Conservation (phyloP, 805 yeast genomes). For the Yarrowia deformans region DNA sequence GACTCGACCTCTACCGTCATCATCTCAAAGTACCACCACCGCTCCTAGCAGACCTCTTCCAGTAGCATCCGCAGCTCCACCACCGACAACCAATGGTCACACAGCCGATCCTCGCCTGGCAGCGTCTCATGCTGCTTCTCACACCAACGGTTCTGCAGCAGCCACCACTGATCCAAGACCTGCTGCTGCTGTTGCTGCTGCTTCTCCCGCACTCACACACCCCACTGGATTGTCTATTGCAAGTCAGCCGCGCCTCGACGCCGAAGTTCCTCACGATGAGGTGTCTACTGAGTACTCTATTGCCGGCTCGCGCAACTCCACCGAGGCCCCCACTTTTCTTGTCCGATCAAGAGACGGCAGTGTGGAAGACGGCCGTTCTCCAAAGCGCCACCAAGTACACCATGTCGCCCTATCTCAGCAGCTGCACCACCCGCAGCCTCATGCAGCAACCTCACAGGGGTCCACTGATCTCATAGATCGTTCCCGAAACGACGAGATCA, state of each 20-base stretch:
- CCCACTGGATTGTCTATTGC: constrained; percentile 22
- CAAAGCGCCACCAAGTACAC: constrained; percentile 13
- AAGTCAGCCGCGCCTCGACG: neutral
- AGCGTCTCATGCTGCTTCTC: neutral
- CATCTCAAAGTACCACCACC: neutral
- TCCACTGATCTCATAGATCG: neutral
- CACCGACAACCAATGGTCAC: neutral
- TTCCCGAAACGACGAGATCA: neutral
- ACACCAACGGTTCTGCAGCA: neutral
- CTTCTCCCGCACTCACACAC: neutral
- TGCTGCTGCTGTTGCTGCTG: neutral
- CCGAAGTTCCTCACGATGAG: neutral
- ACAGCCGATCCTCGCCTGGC: neutral
- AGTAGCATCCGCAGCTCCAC: neutral
- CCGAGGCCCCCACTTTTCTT: neutral
- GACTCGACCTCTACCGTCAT: neutral
- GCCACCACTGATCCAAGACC: neutral
- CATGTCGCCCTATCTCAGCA: neutral
- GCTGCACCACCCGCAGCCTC: neutral
- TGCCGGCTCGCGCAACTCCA: constrained; percentile 16
- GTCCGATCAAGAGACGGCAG: constrained; percentile 14
- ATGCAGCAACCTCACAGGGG: neutral
- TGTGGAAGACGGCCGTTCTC: constrained; percentile 15
- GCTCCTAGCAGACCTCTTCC: neutral
- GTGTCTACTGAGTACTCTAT: constrained; percentile 17